phyloP scores from a whole-genome alignment of 257 asterid species.

The Fraxinus americana region DNA sequence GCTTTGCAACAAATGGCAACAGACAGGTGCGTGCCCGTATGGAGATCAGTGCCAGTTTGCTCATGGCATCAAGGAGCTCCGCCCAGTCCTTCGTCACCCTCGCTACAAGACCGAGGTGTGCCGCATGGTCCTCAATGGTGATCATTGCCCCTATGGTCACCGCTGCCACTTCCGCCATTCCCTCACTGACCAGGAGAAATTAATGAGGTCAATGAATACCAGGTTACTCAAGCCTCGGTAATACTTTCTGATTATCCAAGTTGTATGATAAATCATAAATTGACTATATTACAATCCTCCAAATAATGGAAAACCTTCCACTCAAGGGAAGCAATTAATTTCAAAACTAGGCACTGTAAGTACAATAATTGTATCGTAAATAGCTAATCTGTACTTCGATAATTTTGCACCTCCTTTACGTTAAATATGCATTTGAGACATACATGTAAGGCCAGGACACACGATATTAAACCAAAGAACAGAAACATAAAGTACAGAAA shows the following conservation, averaged over 20 bases:
- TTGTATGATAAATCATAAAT: conserved; percentile 8
- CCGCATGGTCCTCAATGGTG: conserved; percentile 72
- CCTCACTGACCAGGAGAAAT: conserved; percentile 59
- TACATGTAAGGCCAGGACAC: too few species aligned
- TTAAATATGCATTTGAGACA: conserved; percentile 10
- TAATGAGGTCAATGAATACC: conserved; percentile 42
- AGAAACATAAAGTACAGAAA: too few species aligned
- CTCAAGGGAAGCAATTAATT: not conserved
- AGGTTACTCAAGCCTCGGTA: conserved; percentile 39
- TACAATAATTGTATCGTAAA: conserved; percentile 25
- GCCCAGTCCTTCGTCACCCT: conserved; percentile 83
- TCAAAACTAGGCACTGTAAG: conserved; percentile 17
- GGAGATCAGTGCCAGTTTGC: conserved; percentile 77
- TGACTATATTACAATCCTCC: conserved; percentile 3
- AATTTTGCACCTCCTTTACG: conserved; percentile 30
- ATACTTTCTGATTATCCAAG: conserved; percentile 13
- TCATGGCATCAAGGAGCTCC: conserved; percentile 76
- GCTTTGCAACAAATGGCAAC: conserved; percentile 93
- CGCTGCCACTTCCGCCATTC: conserved; percentile 90
- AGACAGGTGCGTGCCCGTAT: conserved; percentile 77
- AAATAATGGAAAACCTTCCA: not conserved
- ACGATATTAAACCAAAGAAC: too few species aligned
- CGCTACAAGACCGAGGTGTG: conserved; percentile 89
- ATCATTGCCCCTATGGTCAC: conserved; percentile 79
- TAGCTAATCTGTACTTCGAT: conserved; percentile 22